These are phyloP conservation scores for Saccharum officinarum DNA, from an alignment of 176 grass and related monocot species.

Conservation along the genomic window DNA sequence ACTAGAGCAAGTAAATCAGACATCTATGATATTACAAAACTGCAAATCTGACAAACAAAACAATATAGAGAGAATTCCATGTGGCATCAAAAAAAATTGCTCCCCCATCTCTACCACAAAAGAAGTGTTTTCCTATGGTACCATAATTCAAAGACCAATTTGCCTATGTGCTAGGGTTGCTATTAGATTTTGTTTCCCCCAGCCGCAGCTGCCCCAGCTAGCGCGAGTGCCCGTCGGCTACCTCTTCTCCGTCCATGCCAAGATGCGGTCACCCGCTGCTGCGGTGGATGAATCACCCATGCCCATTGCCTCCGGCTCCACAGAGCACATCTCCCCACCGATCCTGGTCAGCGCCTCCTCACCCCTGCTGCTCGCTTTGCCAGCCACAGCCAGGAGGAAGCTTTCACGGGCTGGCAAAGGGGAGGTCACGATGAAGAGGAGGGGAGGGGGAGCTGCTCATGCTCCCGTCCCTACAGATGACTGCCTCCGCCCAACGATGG, in stretches of 20 bases:
- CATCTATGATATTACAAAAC: background rate
- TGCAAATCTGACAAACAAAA: background rate
- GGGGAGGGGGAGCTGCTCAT: too few relatives aligned
- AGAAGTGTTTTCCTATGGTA: background rate
- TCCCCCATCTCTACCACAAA: background rate
- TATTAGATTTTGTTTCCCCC: background rate
- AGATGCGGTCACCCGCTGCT: background rate
- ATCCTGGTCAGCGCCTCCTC: slow-evolving; percentile 15
- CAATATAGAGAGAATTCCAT: slow-evolving; percentile 1
- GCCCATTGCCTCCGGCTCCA: slow-evolving; percentile 1
- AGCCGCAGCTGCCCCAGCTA: background rate
- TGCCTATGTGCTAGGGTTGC: background rate
- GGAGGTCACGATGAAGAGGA: background rate
- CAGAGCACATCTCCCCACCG: background rate
- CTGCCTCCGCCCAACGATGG: too few relatives aligned
- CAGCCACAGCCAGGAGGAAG: slow-evolving; percentile 32
- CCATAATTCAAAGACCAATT: background rate
- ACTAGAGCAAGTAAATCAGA: slow-evolving; percentile 1
- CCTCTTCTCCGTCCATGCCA: slow-evolving; percentile 42
- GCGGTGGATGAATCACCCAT: background rate
- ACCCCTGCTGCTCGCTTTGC: background rate
- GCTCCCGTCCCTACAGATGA: too few relatives aligned
- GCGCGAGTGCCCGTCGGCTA: slow-evolving; percentile 49
- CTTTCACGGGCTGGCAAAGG: background rate
- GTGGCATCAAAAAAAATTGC: background rate